Conservation (phyloP, 805 yeast species). For the Starmerella khaoyaiensis region DNA sequence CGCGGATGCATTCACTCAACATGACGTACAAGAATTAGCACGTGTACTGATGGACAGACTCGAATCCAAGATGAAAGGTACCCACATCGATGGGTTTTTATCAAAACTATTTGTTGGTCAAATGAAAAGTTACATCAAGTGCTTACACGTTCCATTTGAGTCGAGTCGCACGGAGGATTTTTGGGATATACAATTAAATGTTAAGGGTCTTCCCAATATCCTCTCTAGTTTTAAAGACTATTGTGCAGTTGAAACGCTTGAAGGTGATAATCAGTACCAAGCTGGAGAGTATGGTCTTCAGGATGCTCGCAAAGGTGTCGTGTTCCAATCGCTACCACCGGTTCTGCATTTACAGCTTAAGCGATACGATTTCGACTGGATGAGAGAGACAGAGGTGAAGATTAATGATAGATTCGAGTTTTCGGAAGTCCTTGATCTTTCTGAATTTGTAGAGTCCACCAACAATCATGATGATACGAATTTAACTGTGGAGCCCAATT, state of each 20-base stretch:
- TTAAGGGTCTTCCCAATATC: slow-evolving; percentile 62
- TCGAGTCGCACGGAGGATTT: slow-evolving; percentile 84
- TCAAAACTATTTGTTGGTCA: slow-evolving; percentile 86
- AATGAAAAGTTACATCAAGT: slow-evolving; percentile 88
- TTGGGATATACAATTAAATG: slow-evolving; percentile 97
- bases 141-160: slow-evolving; percentile 87
- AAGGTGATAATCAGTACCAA: slow-evolving; percentile 91
- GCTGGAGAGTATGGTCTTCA: slow-evolving; percentile 85
- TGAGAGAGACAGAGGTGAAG: slow-evolving; percentile 75
- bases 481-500: slow-evolving; percentile 28
- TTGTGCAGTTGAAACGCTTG: slow-evolving; percentile 73
- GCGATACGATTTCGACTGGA: slow-evolving; percentile 87
- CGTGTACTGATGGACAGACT: slow-evolving; percentile 90
- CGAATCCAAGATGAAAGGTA: slow-evolving; percentile 82
- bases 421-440: slow-evolving; percentile 68
- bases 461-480: slow-evolving; percentile 15
- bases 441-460: slow-evolving; percentile 56
- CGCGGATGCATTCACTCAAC: slow-evolving; percentile 91
- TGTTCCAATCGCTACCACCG: slow-evolving; percentile 79
- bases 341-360: slow-evolving; percentile 87
- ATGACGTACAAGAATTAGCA: slow-evolving; percentile 93
- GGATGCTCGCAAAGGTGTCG: slow-evolving; percentile 94
- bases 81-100: slow-evolving; percentile 60
- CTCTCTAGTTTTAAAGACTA: slow-evolving; percentile 72
- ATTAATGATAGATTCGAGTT: slow-evolving; percentile 86